phyloP scores from a whole-genome alignment of 108 stramenopile species.

The Parmales sp. region DNA sequence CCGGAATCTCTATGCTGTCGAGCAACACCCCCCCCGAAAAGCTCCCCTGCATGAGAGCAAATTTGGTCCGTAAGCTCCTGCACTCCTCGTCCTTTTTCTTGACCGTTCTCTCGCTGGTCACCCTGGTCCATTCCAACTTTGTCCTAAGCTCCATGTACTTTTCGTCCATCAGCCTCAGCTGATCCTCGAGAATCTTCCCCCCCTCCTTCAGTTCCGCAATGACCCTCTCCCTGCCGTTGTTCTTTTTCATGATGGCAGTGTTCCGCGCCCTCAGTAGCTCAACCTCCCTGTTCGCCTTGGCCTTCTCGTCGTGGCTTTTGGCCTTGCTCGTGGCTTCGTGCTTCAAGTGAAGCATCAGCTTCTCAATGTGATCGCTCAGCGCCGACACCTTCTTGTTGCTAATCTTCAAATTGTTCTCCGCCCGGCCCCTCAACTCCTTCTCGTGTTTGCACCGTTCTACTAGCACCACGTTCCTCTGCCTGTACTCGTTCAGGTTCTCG shows the following conservation, averaged over 20 bases:
- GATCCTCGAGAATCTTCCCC: slow-evolving; percentile 53
- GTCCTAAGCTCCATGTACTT: slow-evolving; percentile 57
- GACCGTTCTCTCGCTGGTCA: slow-evolving; percentile 19
- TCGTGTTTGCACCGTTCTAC: neutral
- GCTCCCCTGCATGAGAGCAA: slow-evolving; percentile 8
- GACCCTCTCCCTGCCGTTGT: slow-evolving; percentile 37
- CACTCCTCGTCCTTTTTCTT: slow-evolving; percentile 26
- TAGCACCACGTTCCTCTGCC: slow-evolving; percentile 8
- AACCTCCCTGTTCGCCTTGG: slow-evolving; percentile 29
- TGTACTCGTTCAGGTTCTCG: neutral
- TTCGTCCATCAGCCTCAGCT: slow-evolving; percentile 61
- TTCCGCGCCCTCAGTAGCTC: slow-evolving; percentile 25
- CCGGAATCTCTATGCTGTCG: no score
- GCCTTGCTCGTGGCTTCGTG: slow-evolving; percentile 58
- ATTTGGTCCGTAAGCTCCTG: slow-evolving; percentile 6
- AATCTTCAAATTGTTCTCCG: neutral
- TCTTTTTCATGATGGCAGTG: slow-evolving; percentile 30
- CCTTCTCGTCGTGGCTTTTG: slow-evolving; percentile 31
- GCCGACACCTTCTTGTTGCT: slow-evolving; percentile 38
- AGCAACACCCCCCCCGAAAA: no score
- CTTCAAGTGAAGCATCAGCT: slow-evolving; percentile 61
- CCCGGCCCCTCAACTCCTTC: slow-evolving; percentile 16
- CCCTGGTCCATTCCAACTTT: slow-evolving; percentile 60
- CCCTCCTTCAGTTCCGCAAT: slow-evolving; percentile 54
- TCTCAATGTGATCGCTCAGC: slow-evolving; percentile 58